Percentiles rank a stretch among this genome's conserved stretches.
phyloP scores from a whole-genome alignment of 768 basidiomycete genomes.

The Mrakia hoshinonis region DNA sequence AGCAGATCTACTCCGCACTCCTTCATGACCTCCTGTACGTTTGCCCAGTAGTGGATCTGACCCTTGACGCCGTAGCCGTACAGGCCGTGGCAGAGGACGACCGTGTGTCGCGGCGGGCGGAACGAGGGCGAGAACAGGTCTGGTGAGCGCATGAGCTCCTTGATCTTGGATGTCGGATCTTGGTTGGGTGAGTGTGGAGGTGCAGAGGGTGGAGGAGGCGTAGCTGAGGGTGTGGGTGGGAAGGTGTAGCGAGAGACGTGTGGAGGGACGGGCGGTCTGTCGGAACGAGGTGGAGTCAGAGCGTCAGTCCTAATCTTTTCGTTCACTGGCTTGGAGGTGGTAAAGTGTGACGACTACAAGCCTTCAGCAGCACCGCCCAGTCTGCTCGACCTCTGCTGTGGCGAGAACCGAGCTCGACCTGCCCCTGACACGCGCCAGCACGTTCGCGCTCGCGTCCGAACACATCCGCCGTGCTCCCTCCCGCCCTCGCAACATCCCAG shows the following conservation, averaged over 20 bases:
- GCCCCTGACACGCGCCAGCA: too few relatives aligned
- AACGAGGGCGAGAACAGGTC: constrained; percentile 67
- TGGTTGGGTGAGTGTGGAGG: not conserved
- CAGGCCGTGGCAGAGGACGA: constrained; percentile 92
- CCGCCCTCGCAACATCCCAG: too few relatives aligned
- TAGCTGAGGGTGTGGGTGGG: not conserved
- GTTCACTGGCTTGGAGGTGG: too few relatives aligned
- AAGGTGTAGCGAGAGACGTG: not conserved
- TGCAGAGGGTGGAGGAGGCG: not conserved
- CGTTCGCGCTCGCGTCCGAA: too few relatives aligned
- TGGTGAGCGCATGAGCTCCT: constrained; percentile 59
- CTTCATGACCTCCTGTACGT: constrained; percentile 69
- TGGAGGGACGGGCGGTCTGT: not conserved
- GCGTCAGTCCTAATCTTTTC: too few relatives aligned
- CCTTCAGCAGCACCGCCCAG: too few relatives aligned
- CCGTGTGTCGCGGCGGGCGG: constrained; percentile 66
- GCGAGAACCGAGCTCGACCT: too few relatives aligned
- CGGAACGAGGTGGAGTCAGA: too few relatives aligned
- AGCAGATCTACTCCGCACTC: constrained; percentile 86
- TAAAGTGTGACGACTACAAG: too few relatives aligned
- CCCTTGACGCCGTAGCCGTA: constrained; percentile 90
- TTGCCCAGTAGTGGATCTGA: constrained; percentile 88
- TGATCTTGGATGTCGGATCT: constrained; percentile 35
- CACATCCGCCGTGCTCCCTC: too few relatives aligned
- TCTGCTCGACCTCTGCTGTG: too few relatives aligned